Base-by-base conservation (phyloP, 768 basidiomycete genomes). In the Leccinum ochraceum region DNA sequence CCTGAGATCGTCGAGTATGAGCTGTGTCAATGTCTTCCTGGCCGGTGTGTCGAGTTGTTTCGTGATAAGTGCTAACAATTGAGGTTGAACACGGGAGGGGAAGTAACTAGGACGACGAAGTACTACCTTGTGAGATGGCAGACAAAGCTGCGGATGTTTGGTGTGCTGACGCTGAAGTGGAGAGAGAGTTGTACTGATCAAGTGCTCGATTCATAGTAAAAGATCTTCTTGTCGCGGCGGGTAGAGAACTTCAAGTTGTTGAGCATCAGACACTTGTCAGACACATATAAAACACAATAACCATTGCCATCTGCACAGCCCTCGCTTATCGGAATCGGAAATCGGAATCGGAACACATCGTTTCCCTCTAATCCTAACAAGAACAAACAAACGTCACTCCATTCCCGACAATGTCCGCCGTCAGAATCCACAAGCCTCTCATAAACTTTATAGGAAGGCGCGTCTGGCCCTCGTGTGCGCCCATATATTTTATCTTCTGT, bases 401-500 rank as follows among this genome's bases (percentile, higher is more conserved):
- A 70, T 65, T 60, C 74, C 74, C 57, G 68, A 34, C 32, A 34
- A 34, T 73, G 52, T 60, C 74, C 49, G 75, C 80, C 39, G 75
- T 77, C 22, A 76, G 78, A 64, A 34, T 34, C 1, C 86, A 84
- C 69, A 82, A 79, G 61, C 86, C 86, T 28, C 80, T 87, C 61
- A 89, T 89, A 44, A 79, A 73, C 64, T 88, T 88, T 67, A 59
- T 88, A 14, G 87, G 88, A 59, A 86, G 80, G 72, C 82, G 87
- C 9, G 64, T 71, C 5, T 81, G 79, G 76, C 81, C 84, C 11
- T 75, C 76, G 20, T 66, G 83, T 84, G 60, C 61, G 81, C 62
- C 22, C 53, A 6, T 13, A 7, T 2, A 53, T 30, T 28, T 28
- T 5, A 0, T 5, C 1, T 37, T 10, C 5, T 9, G 3, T 17